Base-by-base conservation (phyloP, 345 rosid species). In the Syzygium oleosum region DNA sequence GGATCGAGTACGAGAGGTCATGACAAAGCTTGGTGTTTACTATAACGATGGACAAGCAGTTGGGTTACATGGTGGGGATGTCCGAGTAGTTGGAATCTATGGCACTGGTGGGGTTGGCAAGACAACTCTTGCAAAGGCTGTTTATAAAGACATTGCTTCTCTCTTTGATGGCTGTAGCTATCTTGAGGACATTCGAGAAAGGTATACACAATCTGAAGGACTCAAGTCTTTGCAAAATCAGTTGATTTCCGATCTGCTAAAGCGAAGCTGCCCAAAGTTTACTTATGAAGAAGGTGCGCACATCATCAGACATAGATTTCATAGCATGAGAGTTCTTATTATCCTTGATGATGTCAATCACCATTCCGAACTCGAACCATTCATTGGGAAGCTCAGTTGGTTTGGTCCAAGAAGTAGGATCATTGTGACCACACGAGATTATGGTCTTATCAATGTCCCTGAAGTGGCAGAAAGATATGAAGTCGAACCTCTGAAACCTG, bases 381-480 rank as follows among this genome's bases (percentile, higher is more conserved):
- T 87, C 10, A 52, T 85, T 1, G 85, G 55, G 0, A 49, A 55
- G 7, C 52, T 34, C 14, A 19, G 11, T n/a, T 87, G 88, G 88
- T 87, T 87, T 54, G 88, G 88, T 41, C 73, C 41, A 34, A 85
- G 88, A 41, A 87, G 88, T 52, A 79, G 88, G 63, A 46, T 87
- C 73, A 79, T 87, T 34, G 27, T 87, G 19, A 87, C 79, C 2
- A 87, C 88, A 0, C 15, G 79, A 1, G 77, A 87, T 22, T 41
- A 16, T 38, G n/a, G 27, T 31, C 59, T 85, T 52, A 17, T 85
- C 2, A 0, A 51, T 4, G 1, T 51, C 1, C 55, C 83, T 15
- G 13, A 51, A 27, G 84, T 22, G 9, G 25, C n/a, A 8, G 11
- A 27, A 31, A 51, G 5, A 25, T 86, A 65, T 65, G 87, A 86